Evolutionary conservation across 345 rosid genomes (phyloP).

Genomic region (Iberis pinnata): DNA sequence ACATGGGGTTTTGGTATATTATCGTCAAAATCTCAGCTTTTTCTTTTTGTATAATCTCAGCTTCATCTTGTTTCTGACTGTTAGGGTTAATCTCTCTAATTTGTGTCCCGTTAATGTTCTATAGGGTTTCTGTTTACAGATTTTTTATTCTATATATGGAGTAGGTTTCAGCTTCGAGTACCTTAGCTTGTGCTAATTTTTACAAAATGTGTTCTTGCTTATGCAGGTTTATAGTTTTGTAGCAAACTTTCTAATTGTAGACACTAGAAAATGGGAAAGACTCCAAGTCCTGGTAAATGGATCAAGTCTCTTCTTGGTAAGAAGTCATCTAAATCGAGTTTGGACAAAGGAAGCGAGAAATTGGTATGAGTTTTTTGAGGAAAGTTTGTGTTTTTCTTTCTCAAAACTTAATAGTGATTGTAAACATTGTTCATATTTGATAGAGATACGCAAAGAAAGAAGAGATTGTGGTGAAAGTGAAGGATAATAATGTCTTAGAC

Average conservation of each 20-base stretch:
- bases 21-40: constrained; percentile 27
- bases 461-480: constrained; percentile 41
- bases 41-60: constrained; percentile 19
- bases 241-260: constrained; percentile 5
- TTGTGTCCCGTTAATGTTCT: constrained; percentile 15
- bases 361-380: constrained; percentile 28
- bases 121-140: constrained; percentile 27
- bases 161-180: neutral
- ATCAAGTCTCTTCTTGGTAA: constrained; percentile 60
- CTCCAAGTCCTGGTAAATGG: constrained; percentile 79
- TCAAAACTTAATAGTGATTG: constrained; percentile 1
- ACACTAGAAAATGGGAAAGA: constrained; percentile 49
- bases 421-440: constrained; percentile 11
- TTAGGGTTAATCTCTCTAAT: constrained; percentile 10
- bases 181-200: neutral
- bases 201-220: constrained; percentile 8
- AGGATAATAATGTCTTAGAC: constrained; percentile 34
- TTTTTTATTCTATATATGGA: too few species aligned
- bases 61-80: neutral
- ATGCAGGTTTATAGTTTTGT: constrained; percentile 21
- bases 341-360: constrained; percentile 44
- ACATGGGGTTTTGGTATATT: constrained; percentile 18
- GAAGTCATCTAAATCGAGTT: constrained; percentile 56
- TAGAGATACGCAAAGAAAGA: constrained; percentile 50
- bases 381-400: neutral